A percentile compares a stretch with the other conserved stretches of the same genome.
phyloP scores from a whole-genome alignment of 1,284 basidiomycete genomes.

The Pseudozyma hubeiensis region DNA sequence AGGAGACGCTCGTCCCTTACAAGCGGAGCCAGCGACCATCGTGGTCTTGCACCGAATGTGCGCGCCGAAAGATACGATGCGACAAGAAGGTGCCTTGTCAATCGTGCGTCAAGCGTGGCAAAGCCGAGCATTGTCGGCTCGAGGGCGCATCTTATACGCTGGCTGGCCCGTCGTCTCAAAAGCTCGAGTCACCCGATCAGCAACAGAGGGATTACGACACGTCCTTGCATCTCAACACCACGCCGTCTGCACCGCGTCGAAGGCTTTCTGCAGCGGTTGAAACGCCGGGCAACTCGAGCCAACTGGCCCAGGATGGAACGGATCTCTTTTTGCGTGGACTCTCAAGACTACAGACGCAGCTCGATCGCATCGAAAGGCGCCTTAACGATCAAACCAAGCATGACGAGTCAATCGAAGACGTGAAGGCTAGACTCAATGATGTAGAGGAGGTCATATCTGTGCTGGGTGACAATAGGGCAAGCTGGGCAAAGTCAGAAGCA shows the following conservation, averaged over 20 bases:
- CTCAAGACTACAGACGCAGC: constrained; percentile 29
- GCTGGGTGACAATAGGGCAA: constrained; percentile 28
- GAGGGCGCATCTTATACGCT: constrained; percentile 22
- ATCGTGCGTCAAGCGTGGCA: constrained; percentile 52
- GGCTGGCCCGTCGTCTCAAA: constrained; percentile 18
- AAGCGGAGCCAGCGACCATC: constrained; percentile 48
- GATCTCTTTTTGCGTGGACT: constrained; percentile 26
- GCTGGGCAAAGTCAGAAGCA: constrained; percentile 12
- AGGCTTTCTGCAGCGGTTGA: constrained; percentile 12
- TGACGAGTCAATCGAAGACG: constrained; percentile 24
- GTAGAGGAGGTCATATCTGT: constrained; percentile 44
- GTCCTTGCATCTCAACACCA: background rate
- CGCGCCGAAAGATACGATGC: constrained; percentile 54
- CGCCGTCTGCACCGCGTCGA: constrained; percentile 10
- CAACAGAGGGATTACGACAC: constrained; percentile 10
- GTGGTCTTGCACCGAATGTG: constrained; percentile 60
- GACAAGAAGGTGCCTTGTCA: constrained; percentile 57
- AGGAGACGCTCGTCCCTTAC: constrained; percentile 25
- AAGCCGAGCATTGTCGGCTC: constrained; percentile 41
- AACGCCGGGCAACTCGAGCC: constrained; percentile 5
- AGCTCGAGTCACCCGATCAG: constrained; percentile 6
- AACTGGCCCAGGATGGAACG: background rate
- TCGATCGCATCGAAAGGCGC: constrained; percentile 40
- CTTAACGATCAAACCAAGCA: constrained; percentile 21
- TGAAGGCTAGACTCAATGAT: constrained; percentile 37